Base-by-base conservation (phyloP, 768 basidiomycete genomes). In the Mycena floridula region DNA sequence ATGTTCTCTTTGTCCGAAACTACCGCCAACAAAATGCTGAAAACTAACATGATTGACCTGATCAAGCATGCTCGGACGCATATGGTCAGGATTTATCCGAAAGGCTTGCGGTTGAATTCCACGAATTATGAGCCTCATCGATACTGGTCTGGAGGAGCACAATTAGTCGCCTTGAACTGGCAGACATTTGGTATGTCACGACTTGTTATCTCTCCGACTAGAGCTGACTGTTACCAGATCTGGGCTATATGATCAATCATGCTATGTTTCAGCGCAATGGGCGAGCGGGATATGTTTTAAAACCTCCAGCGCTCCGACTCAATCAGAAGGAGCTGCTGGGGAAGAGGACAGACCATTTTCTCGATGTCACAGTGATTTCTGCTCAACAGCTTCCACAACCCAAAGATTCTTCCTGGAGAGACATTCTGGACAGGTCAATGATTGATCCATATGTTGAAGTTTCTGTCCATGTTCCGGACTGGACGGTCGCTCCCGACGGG, bases 131-230 rank as follows among this genome's bases (percentile, higher is more conserved):
- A 86, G 49, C 94, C 94, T 6, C 83, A 92, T 62, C 74, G 81
- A 15, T 93, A 81, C 59, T 99, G 95, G 95, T 79, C 81, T 1
- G 81, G 81, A 2, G 95, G 95, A 0, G 77, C 81, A 11, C 94
- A 97, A 61, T 64, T 97, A 5, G 92, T 93, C 0, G 92, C 95
- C 7, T 74, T 99, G 44, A 99, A 99, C 62, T 98, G 93, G 92
- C 95, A 99, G 64, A 98, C 93, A 0, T 83, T 83, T 52, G 93
- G 92, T 94, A 57, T 44, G 82, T 69, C 1, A 24, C 23, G 21
- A 37, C 25, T 25, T 21, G 7, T 38, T 48, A 47, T 12, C 9
- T 23, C 42, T 22, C 16, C 42, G 25, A 35, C 7, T 28, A 4
- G 41, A 44, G 7, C 11, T 41, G 35, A 40, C 28, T 18, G 18